These are phyloP conservation scores for Alternaria consortialis DNA, from an alignment of 2,329 filamentous ascomycete species.

Conservation along the genomic window DNA sequence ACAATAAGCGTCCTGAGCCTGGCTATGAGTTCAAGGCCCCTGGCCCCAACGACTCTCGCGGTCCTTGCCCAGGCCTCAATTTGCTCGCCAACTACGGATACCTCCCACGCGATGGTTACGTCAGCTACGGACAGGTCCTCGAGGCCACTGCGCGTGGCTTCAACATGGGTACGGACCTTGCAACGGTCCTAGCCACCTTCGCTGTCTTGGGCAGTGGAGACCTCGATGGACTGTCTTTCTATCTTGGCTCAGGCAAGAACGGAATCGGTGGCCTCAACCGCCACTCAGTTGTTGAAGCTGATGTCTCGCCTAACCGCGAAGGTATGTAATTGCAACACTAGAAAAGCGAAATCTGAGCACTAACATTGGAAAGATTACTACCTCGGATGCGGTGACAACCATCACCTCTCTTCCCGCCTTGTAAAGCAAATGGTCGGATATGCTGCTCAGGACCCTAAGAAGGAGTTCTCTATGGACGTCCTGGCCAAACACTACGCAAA, in stretches of 20 bases:
- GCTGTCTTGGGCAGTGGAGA: conserved; percentile 33
- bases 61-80: conserved; percentile 63
- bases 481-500: conserved; percentile 36
- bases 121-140: conserved; percentile 26
- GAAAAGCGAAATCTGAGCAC: conserved; percentile 31
- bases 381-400: conserved; percentile 51
- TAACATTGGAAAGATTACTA: conserved; percentile 46
- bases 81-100: conserved; percentile 62
- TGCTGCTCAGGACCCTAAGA: conserved; percentile 28
- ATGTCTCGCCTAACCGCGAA: conserved; percentile 42
- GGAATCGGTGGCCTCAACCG: conserved; percentile 40
- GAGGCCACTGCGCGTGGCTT: conserved; percentile 29
- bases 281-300: conserved; percentile 56
- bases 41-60: conserved; percentile 29
- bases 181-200: conserved; percentile 45
- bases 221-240: conserved; percentile 30
- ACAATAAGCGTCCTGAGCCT: conserved; percentile 32
- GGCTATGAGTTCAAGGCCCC: conserved; percentile 29
- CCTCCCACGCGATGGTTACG: conserved; percentile 56
- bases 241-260: conserved; percentile 30
- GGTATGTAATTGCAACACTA: conserved; percentile 39
- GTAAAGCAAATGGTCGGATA: conserved; percentile 26
- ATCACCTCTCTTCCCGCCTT: conserved; percentile 49
- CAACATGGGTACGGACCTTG: conserved; percentile 37
- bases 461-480: conserved; percentile 37